These are phyloP conservation scores for Dactylellina drechsleri DNA, from an alignment of 2,329 filamentous ascomycete genomes.

Conservation along the genomic window DNA sequence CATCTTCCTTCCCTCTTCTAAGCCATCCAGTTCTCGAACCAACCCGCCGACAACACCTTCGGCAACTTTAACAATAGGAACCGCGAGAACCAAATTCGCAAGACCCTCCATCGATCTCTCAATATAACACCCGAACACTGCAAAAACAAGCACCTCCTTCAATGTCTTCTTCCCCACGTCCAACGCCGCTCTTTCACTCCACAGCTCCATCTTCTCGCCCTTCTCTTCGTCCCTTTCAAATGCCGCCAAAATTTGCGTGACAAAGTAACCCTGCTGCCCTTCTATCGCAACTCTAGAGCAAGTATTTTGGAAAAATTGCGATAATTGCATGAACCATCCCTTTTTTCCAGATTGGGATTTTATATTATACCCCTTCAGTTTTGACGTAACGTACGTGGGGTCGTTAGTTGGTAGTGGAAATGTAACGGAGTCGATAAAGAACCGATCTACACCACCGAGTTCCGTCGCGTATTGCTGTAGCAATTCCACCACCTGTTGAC, in stretches of 20 bases:
- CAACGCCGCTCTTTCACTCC: conserved; percentile 14
- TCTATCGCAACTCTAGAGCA: conserved; percentile 70
- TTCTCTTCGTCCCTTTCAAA: conserved; percentile 31
- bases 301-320: conserved; percentile 69
- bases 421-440: conserved; percentile 65
- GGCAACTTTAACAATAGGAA: conserved; percentile 23
- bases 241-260: conserved; percentile 67
- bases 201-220: background rate
- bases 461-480: conserved; percentile 71
- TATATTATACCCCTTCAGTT: conserved; percentile 69
- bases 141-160: conserved; percentile 26
- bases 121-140: conserved; percentile 31
- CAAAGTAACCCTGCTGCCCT: conserved; percentile 68
- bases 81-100: conserved; percentile 33
- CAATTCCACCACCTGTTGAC: conserved; percentile 70
- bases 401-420: conserved; percentile 72
- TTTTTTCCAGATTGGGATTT: conserved; percentile 63
- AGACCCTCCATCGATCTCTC: conserved; percentile 24
- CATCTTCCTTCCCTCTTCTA: conserved; percentile 34
- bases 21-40: conserved; percentile 34
- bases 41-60: conserved; percentile 15
- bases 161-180: conserved; percentile 20
- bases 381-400: conserved; percentile 72
- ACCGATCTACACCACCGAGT: conserved; percentile 65
- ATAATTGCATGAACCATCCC: conserved; percentile 67